Evolutionary conservation across 768 basidiomycete genomes (phyloP), one percentile per base, ranked within the genome.

Genomic region (Lactarius sp.): DNA sequence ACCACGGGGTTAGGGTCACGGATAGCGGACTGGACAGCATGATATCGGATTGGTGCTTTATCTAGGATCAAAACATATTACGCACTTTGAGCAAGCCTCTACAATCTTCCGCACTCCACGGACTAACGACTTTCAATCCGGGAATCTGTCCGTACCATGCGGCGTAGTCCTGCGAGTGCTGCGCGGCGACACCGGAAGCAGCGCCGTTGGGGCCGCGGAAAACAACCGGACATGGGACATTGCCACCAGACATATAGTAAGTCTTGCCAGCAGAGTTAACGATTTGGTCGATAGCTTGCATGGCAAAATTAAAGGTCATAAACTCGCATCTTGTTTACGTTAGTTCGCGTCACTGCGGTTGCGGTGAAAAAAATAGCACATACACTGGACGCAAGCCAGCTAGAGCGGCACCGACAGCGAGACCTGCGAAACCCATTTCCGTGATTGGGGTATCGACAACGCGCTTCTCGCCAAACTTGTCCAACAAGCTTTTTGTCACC

Each of bases 231-330:
- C 96, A 98, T 12, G 94, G 92, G 18, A 98, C 95, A 72, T 94
- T 98, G 68, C 97, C 97, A 62, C 97, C 97, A 44, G 97, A 98
- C 97, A 99, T 99, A 84, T 99, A 99, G 78, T 98, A 95, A 4
- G 97, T 99, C 82, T 98, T 99, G 65, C 93, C 97, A 60, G 90
- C 97, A n/a, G 97, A 98, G 83, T 99, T 99, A 77, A 99, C 94
- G 67, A 99, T 99, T 73, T 99, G 97, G 79, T 99, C 97, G 75
- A 99, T 98, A 62, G 97, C 95, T 78, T 95, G 94, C 96, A 98
- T 99, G 68, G 96, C 96, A 74, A 99, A 98, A 83, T 99, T 98
- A 83, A 96, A 98, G 16, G 96, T 98, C 96, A 98, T 98, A 81
- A 98, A 99, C 81, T 98, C 96, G 83, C 95, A 98, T 72, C 92